These are phyloP conservation scores for Pyricularia sp. DNA, from an alignment of 2,329 filamentous ascomycete species.

Conservation along the genomic window DNA sequence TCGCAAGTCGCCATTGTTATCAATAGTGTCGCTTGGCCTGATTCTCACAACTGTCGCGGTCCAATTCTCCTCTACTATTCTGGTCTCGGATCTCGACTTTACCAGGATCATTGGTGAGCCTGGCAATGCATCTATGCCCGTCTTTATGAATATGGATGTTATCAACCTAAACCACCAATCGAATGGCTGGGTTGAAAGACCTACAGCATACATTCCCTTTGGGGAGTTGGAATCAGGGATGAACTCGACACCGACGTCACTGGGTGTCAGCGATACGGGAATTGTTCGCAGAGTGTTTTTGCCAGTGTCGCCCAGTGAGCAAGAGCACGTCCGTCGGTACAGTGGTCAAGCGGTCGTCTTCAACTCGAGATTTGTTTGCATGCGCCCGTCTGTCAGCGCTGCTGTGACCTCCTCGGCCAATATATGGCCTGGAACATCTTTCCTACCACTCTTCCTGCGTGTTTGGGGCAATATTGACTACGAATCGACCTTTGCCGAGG, in stretches of 20 bases:
- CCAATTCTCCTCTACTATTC: slow-evolving; percentile 13
- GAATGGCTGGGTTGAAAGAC: slow-evolving; percentile 7
- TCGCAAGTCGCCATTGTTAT: slow-evolving; percentile 7
- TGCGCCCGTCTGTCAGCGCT: slow-evolving; percentile 6
- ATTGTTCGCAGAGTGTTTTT: slow-evolving; percentile 12
- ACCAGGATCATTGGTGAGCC: slow-evolving; percentile 8
- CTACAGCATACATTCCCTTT: slow-evolving; percentile 11
- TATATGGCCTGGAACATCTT: background rate
- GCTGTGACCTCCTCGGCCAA: background rate
- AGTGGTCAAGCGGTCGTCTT: slow-evolving; percentile 9
- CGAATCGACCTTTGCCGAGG: slow-evolving; percentile 8
- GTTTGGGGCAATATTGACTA: slow-evolving; percentile 12
- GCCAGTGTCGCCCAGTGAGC: slow-evolving; percentile 8
- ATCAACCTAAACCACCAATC: slow-evolving; percentile 6
- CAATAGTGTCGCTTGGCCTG: slow-evolving; percentile 9
- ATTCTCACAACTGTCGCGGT: slow-evolving; percentile 9
- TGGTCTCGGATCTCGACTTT: slow-evolving; percentile 12
- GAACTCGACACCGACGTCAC: slow-evolving; percentile 5
- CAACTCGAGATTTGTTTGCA: slow-evolving; percentile 10
- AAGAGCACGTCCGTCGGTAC: slow-evolving; percentile 10
- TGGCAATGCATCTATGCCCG: slow-evolving; percentile 8
- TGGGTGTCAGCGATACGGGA: slow-evolving; percentile 13
- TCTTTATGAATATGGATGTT: slow-evolving; percentile 8
- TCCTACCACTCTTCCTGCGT: slow-evolving; percentile 2
- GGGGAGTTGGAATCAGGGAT: slow-evolving; percentile 8